Conservation (phyloP, 495 filamentous ascomycete genomes). For the Xylaria sp. region DNA sequence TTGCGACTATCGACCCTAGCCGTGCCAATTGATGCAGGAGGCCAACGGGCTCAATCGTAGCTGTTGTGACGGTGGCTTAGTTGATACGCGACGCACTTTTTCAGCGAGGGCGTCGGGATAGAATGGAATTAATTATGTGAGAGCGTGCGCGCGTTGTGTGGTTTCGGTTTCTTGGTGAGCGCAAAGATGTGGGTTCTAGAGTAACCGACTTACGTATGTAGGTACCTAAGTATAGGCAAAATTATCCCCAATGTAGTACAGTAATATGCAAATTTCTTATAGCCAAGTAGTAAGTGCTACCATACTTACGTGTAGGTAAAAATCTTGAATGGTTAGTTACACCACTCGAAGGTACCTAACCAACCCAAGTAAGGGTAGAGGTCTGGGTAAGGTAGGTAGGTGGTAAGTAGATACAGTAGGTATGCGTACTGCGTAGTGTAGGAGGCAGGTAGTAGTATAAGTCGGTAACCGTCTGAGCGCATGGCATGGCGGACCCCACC, state of each 20-base stretch:
- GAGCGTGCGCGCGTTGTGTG: neutral
- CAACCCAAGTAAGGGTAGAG: neutral
- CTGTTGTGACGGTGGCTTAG: neutral
- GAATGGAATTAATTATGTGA: neutral
- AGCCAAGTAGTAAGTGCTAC: no score
- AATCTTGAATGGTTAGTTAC: neutral
- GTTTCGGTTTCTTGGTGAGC: neutral
- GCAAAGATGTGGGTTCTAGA: no score
- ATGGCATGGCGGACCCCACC: neutral
- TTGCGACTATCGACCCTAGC: neutral
- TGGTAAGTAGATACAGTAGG: no score
- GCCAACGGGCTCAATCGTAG: neutral
- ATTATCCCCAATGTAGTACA: no score
- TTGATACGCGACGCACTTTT: neutral
- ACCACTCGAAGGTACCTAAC: no score
- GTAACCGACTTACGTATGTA: no score
- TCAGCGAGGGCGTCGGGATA: slow-evolving; percentile 1
- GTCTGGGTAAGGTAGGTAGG: no score
- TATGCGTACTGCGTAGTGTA: no score
- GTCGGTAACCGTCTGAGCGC: neutral
- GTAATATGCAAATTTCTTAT: no score
- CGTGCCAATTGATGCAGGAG: slow-evolving; percentile 5
- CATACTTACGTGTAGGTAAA: no score
- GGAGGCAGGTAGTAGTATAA: neutral
- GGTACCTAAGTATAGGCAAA: no score